Base-by-base conservation (phyloP, 169 alveolate genomes). In the Theileria equi region DNA sequence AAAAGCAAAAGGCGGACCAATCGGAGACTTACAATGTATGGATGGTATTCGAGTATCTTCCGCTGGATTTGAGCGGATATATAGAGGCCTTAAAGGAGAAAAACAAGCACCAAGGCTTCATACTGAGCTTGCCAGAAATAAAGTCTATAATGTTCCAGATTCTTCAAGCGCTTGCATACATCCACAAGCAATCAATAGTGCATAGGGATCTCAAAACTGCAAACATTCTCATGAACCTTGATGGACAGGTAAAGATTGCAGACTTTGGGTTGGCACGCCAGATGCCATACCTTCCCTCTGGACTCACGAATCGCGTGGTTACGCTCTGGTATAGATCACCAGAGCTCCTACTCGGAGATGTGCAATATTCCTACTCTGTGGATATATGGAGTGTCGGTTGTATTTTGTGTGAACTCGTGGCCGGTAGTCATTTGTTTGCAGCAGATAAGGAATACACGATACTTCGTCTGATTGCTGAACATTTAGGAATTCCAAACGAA, bases 361-460 rank as follows among this genome's bases (percentile, higher is more conserved):
- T 89, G 48, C 54, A 82, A 59, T 95, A 94, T 55, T 84, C 91
- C 48, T 76, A 80, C 34, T 92, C 93, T 29, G 97, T 95, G 2
- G 98, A 95, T 81, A 90, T 95, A 90, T 95, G 98, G 98, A 88
- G 96, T 47, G 95, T 93, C n/a, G 98, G 98, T 25, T 95, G 98
- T 70, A 94, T 95, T 5, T 81, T 95, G 69, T 97, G 95, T 5
- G 98, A 95, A 64, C 70, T 95, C 50, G 69, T 93, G 16, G 73
- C 91, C 21, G 93, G 96, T 21, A 82, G 92, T 52, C 96, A 94
- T 43, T 40, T 95, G 5, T 93, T 94, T 53, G 92, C 95, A 26
- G 97, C 97, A 5, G 93, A 88, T 52, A 84, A 89, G 60, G 96
- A 94, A 76, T 69, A 79, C 5, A 88, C 90, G 28, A 91, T 94